Conservation (phyloP, 495 filamentous ascomycete species). For the Penicillium waksmanii region DNA sequence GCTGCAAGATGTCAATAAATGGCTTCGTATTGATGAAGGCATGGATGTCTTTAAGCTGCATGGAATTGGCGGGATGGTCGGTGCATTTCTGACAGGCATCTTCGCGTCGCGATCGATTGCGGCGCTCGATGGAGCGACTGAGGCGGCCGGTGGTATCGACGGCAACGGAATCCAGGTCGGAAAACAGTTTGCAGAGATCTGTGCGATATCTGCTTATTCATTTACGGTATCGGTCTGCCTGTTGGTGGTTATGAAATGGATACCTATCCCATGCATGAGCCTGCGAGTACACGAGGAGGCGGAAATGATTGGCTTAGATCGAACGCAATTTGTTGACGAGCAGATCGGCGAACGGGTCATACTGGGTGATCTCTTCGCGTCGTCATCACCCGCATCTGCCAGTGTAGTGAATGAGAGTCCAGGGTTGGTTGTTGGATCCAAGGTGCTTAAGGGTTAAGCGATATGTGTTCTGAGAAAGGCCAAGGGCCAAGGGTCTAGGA, state of each 20-base stretch:
- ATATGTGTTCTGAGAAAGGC: neutral
- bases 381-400: conserved; percentile 23
- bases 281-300: conserved; percentile 59
- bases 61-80: conserved; percentile 63
- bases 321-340: conserved; percentile 62
- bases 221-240: conserved; percentile 55
- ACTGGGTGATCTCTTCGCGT: conserved; percentile 25
- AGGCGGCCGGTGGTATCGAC: conserved; percentile 56
- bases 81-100: conserved; percentile 64
- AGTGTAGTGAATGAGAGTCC: conserved; percentile 15
- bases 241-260: conserved; percentile 59
- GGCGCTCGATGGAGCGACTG: conserved; percentile 51
- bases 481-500: neutral
- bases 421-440: conserved; percentile 20
- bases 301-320: conserved; percentile 60
- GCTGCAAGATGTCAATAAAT: conserved; percentile 58
- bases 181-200: conserved; percentile 62
- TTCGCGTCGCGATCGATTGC: conserved; percentile 56
- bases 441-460: conserved; percentile 15
- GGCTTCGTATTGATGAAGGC: conserved; percentile 62
- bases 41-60: conserved; percentile 69
- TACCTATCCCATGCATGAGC: conserved; percentile 54
- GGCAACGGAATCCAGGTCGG: conserved; percentile 62
- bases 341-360: conserved; percentile 55
- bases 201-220: conserved; percentile 58